Conservation (phyloP, 176 grass and related monocot species). For the Carex littledalei region DNA sequence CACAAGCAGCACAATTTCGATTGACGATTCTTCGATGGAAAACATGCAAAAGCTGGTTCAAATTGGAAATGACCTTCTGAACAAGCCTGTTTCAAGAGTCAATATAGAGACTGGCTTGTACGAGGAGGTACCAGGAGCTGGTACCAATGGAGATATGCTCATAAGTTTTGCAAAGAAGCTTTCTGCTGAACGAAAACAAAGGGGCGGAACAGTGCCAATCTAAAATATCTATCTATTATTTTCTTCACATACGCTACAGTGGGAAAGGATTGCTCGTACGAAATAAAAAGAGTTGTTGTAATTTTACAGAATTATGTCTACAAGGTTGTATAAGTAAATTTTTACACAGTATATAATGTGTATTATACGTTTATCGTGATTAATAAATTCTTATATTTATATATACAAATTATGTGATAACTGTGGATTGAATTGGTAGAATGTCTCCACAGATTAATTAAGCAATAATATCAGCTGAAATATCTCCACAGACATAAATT, state of each 20-base stretch:
- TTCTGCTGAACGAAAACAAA: slow-evolving; percentile 5
- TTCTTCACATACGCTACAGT: neutral
- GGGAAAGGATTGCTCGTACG: neutral
- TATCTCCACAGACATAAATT: too few species aligned
- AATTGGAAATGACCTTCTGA: slow-evolving; percentile 35
- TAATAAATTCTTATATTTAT: too few species aligned
- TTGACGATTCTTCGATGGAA: slow-evolving; percentile 25
- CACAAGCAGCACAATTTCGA: neutral
- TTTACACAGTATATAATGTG: too few species aligned
- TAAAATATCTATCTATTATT: neutral
- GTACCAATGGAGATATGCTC: slow-evolving; percentile 50
- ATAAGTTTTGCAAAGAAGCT: slow-evolving; percentile 21
- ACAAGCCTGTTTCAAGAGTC: slow-evolving; percentile 33
- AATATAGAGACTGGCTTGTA: slow-evolving; percentile 42
- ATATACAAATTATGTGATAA: too few species aligned
- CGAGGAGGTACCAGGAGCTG: neutral
- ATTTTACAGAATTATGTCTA: neutral
- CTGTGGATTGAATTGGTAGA: too few species aligned
- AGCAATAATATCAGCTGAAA: too few species aligned
- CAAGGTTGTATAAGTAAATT: too few species aligned
- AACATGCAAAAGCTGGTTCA: slow-evolving; percentile 32
- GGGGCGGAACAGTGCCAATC: neutral
- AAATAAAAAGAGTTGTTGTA: neutral
- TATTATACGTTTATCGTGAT: too few species aligned
- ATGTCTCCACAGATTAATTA: too few species aligned